A percentile compares a stretch with the other conserved stretches of the same genome.
These are phyloP conservation scores for Camelina laxa DNA, from an alignment of 345 rosid species.

Conservation along the genomic window DNA sequence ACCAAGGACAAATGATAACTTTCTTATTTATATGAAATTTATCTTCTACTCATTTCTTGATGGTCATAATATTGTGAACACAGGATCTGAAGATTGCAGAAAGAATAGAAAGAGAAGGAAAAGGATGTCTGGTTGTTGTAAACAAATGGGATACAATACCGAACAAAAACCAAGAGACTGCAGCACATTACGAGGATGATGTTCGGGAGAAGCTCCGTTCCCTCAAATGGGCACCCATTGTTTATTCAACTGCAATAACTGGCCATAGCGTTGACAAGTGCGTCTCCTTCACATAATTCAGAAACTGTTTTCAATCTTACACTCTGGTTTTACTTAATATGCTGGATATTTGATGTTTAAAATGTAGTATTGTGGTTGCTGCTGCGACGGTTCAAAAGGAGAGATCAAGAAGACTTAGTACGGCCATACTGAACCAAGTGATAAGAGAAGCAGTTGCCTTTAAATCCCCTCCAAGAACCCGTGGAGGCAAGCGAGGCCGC, in stretches of 20 bases:
- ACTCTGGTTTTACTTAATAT: background rate
- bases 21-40: background rate
- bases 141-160: slow-evolving; percentile 99
- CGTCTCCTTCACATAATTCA: slow-evolving; percentile 30
- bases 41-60: slow-evolving; percentile 10
- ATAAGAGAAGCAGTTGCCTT: slow-evolving; percentile 85
- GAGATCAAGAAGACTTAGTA: slow-evolving; percentile 88
- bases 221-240: slow-evolving; percentile 96
- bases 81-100: slow-evolving; percentile 92
- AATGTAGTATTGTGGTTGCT: slow-evolving; percentile 75
- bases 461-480: slow-evolving; percentile 90
- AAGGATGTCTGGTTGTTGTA: slow-evolving; percentile 93
- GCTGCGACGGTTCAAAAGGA: slow-evolving; percentile 84
- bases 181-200: slow-evolving; percentile 82
- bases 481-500: slow-evolving; percentile 92
- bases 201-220: slow-evolving; percentile 86
- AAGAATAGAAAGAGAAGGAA: slow-evolving; percentile 93
- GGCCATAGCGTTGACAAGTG: slow-evolving; percentile 92
- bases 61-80: slow-evolving; percentile 7
- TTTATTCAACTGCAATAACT: slow-evolving; percentile 86
- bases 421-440: slow-evolving; percentile 85
- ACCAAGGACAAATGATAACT: slow-evolving; percentile 2
- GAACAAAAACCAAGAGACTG: slow-evolving; percentile 82
- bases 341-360: slow-evolving; percentile 5
- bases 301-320: background rate